Conservation (phyloP, 129 eudicot genomes). For the Solidago caesia region DNA sequence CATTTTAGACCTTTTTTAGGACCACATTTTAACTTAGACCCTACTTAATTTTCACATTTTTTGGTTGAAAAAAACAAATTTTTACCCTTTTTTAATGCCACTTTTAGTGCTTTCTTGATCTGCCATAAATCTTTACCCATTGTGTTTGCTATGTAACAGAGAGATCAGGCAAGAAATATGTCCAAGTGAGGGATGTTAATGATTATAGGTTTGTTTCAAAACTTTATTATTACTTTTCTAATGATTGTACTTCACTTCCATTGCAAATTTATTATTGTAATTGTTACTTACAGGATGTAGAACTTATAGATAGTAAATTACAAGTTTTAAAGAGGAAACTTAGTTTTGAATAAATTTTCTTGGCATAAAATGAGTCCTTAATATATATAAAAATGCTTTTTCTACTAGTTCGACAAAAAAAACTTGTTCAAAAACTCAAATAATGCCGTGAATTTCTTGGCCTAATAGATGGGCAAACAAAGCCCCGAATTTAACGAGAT, state of each 20-base stretch:
- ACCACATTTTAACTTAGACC: conserved; percentile 46
- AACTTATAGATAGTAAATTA: too few species aligned
- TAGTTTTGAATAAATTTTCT: too few species aligned
- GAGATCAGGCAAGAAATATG: conserved; percentile 46
- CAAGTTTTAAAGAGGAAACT: too few species aligned
- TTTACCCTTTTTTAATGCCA: conserved; percentile 23
- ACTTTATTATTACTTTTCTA: not conserved
- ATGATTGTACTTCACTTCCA: not conserved
- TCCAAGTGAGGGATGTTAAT: conserved; percentile 68
- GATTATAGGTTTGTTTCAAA: conserved; percentile 59
- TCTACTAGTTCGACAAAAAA: too few species aligned
- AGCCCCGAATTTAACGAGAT: too few species aligned
- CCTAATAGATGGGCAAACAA: too few species aligned
- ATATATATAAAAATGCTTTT: too few species aligned
- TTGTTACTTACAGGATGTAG: too few species aligned
- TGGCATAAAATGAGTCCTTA: too few species aligned
- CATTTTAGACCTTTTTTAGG: conserved; percentile 54
- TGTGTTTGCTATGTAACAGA: conserved; percentile 38
- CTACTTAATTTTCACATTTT: conserved; percentile 15
- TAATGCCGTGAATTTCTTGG: not conserved
- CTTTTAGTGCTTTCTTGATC: conserved; percentile 17
- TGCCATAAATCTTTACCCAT: not conserved
- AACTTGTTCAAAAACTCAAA: too few species aligned
- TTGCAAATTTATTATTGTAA: too few species aligned
- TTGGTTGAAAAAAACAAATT: conserved; percentile 7